phyloP scores from a whole-genome alignment of 306 rosid species.

The Cucumis cinereus region DNA sequence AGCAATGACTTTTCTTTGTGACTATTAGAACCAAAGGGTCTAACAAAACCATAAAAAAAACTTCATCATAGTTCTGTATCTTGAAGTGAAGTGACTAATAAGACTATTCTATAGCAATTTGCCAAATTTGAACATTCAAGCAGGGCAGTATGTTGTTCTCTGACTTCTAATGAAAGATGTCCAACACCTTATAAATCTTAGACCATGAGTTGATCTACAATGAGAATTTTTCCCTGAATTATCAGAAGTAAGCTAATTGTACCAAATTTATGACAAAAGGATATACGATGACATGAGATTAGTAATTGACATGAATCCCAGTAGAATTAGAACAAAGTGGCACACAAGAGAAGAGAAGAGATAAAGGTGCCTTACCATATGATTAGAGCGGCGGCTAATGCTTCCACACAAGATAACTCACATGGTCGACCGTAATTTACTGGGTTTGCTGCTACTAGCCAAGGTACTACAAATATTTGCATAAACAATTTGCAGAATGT shows the following conservation, averaged over 20 bases:
- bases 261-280: background rate
- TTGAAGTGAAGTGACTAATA: background rate
- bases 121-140: background rate
- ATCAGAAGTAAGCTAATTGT: background rate
- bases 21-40: background rate
- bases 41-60: background rate
- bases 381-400: conserved; percentile 82
- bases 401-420: conserved; percentile 94
- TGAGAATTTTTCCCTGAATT: background rate
- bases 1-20: background rate
- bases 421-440: conserved; percentile 94
- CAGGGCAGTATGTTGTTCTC: background rate
- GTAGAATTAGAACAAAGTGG: background rate
- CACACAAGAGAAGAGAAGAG: background rate
- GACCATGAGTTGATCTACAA: background rate
- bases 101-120: background rate
- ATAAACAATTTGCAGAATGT: background rate
- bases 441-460: conserved; percentile 98
- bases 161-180: background rate
- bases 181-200: background rate
- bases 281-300: background rate
- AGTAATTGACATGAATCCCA: background rate
- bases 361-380: conserved; percentile 49
- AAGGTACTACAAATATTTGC: conserved; percentile 50
- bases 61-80: background rate